These are phyloP conservation scores for Castanospermum australe DNA, from an alignment of 306 rosid genomes.

Conservation along the genomic window DNA sequence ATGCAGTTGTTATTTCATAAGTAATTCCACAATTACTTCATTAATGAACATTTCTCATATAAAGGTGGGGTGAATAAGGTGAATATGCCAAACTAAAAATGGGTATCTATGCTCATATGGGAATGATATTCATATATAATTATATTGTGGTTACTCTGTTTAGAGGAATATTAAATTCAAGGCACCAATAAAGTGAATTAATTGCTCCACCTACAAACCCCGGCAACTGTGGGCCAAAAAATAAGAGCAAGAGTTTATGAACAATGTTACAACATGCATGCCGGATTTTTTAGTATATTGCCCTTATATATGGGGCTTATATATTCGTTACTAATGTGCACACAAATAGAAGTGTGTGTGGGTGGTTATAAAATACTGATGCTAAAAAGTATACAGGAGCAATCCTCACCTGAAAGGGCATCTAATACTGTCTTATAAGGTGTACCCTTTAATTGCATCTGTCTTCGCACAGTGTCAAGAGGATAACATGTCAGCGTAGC, in stretches of 20 bases:
- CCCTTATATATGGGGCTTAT: neutral
- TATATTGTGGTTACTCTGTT: neutral
- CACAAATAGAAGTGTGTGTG: neutral
- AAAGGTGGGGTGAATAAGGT: neutral
- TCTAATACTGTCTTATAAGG: constrained; percentile 82
- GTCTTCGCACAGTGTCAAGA: constrained; percentile 84
- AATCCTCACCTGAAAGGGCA: constrained; percentile 70
- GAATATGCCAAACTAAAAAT: neutral
- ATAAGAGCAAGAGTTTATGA: neutral
- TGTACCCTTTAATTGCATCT: constrained; percentile 90
- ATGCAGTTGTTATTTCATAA: neutral
- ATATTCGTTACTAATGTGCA: neutral
- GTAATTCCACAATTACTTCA: neutral
- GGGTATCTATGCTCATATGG: neutral
- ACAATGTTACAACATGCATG: neutral
- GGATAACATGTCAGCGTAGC: constrained; percentile 87
- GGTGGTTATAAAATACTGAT: neutral
- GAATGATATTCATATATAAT: neutral
- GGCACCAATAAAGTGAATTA: constrained; percentile 1
- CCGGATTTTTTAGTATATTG: neutral
- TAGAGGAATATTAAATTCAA: neutral
- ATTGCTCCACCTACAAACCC: neutral
- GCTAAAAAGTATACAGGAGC: neutral
- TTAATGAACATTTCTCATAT: neutral
- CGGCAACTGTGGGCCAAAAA: neutral